Evolutionary conservation across 352 stramenopile species (phyloP).

Genomic region (Globisporangium nunn): DNA sequence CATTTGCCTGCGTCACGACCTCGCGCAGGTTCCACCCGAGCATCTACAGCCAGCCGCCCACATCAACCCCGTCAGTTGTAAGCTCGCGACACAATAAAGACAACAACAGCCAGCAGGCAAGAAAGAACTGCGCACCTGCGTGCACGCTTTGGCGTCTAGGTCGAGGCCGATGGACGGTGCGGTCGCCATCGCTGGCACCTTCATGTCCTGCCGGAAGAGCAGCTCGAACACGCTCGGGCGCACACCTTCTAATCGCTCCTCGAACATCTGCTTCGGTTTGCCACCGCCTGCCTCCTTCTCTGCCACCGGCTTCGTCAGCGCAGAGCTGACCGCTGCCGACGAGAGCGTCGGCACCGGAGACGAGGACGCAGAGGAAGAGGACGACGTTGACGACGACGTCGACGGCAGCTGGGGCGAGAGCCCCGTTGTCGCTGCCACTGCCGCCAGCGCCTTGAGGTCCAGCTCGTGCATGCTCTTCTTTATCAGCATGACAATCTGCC

Average conservation of each 20-base stretch:
- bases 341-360: background rate
- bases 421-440: slow-evolving; percentile 2
- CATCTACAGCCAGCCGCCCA: slow-evolving; percentile 19
- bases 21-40: slow-evolving; percentile 55
- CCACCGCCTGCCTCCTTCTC: background rate
- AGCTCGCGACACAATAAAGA: background rate
- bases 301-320: background rate
- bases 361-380: background rate
- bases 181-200: slow-evolving; percentile 20
- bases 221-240: slow-evolving; percentile 52
- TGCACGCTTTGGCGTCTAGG: slow-evolving; percentile 36
- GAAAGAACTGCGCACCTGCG: slow-evolving; percentile 26
- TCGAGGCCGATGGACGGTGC: slow-evolving; percentile 26
- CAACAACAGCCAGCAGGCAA: background rate
- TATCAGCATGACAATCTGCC: slow-evolving; percentile 50
- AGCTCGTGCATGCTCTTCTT: slow-evolving; percentile 58
- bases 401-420: background rate
- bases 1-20: slow-evolving; percentile 35
- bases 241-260: slow-evolving; percentile 59
- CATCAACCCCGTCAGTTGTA: background rate
- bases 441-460: slow-evolving; percentile 33
- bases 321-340: background rate
- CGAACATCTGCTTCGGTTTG: slow-evolving; percentile 24
- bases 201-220: slow-evolving; percentile 44
- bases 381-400: background rate